Percentiles rank a stretch among this genome's conserved stretches.
Conservation (phyloP, 1,139 yeast species). For the Geotrichum siamense region DNA sequence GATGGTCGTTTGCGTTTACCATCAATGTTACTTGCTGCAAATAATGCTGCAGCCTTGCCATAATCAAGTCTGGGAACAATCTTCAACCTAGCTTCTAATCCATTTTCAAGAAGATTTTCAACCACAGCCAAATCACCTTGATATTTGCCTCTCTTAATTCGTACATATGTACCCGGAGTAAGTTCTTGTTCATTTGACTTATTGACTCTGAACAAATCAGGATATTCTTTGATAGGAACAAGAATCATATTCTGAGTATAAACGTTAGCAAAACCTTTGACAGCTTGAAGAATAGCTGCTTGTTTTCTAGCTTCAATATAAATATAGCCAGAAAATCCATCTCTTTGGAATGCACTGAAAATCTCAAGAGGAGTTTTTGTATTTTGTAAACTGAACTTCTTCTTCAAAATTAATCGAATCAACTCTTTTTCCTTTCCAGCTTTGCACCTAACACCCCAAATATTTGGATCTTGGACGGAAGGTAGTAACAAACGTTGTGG, state of each 20-base stretch:
- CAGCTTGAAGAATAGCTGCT: conserved; percentile 83
- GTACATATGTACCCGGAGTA: conserved; percentile 85
- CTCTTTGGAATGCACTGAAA: conserved; percentile 91
- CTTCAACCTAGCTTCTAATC: conserved; percentile 85
- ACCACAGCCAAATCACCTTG: conserved; percentile 91
- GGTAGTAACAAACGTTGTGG: conserved; percentile 92
- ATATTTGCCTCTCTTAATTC: conserved; percentile 85
- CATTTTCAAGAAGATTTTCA: conserved; percentile 88
- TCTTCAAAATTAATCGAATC: conserved; percentile 75
- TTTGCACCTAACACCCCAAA: conserved; percentile 91
- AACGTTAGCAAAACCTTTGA: conserved; percentile 83
- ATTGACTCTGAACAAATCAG: conserved; percentile 84
- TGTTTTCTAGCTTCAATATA: conserved; percentile 92
- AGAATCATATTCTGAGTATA: conserved; percentile 62
- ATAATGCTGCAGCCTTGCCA: conserved; percentile 46
- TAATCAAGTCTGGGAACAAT: conserved; percentile 91
- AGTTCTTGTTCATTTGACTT: conserved; percentile 82
- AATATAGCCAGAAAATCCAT: conserved; percentile 81
- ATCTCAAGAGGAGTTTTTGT: conserved; percentile 60
- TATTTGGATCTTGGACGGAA: conserved; percentile 91
- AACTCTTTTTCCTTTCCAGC: conserved; percentile 91
- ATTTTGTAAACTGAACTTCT: conserved; percentile 61
- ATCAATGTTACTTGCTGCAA: conserved; percentile 29
- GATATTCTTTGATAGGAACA: conserved; percentile 94
- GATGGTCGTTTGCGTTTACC: conserved; percentile 45